These are phyloP conservation scores for Elaphomyces granulatus DNA, from an alignment of 495 filamentous ascomycete species.

Conservation along the genomic window DNA sequence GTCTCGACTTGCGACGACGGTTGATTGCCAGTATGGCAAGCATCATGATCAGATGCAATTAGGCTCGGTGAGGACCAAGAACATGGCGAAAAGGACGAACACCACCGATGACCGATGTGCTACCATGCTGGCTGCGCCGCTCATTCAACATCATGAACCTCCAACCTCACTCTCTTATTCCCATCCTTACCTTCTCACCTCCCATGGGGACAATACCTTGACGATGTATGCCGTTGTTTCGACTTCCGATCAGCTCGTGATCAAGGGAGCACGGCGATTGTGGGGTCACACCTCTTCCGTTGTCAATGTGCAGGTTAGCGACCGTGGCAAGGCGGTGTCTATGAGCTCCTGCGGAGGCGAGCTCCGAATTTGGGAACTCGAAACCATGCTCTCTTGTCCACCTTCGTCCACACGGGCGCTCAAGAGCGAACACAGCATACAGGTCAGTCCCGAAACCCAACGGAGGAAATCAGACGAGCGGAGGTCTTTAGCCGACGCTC, in stretches of 20 bases:
- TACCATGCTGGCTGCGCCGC: slow-evolving; percentile 10
- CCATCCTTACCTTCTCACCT: slow-evolving; percentile 82
- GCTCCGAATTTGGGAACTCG: slow-evolving; percentile 87
- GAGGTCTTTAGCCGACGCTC: background rate
- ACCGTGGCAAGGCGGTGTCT: slow-evolving; percentile 79
- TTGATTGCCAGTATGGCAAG: slow-evolving; percentile 21
- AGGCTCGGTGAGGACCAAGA: background rate
- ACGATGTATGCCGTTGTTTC: slow-evolving; percentile 77
- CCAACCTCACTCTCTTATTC: slow-evolving; percentile 73
- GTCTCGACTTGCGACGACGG: slow-evolving; percentile 39
- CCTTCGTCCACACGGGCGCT: slow-evolving; percentile 19
- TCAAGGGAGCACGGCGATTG: slow-evolving; percentile 61
- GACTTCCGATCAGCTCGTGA: slow-evolving; percentile 45
- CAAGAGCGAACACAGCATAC: slow-evolving; percentile 40
- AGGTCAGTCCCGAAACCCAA: slow-evolving; percentile 29
- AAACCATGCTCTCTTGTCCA: slow-evolving; percentile 46
- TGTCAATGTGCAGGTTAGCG: slow-evolving; percentile 69
- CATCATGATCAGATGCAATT: background rate
- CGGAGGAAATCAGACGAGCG: slow-evolving; percentile 1
- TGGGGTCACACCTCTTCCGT: slow-evolving; percentile 95
- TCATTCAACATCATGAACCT: slow-evolving; percentile 26
- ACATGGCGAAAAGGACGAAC: background rate
- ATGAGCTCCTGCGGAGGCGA: slow-evolving; percentile 73
- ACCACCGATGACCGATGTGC: background rate
- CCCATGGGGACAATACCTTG: slow-evolving; percentile 84